A percentile compares a stretch with the other conserved stretches of the same genome.
Evolutionary conservation across 2,329 filamentous ascomycete genomes (phyloP).

Genomic region (Hirsutella minnesotensis): DNA sequence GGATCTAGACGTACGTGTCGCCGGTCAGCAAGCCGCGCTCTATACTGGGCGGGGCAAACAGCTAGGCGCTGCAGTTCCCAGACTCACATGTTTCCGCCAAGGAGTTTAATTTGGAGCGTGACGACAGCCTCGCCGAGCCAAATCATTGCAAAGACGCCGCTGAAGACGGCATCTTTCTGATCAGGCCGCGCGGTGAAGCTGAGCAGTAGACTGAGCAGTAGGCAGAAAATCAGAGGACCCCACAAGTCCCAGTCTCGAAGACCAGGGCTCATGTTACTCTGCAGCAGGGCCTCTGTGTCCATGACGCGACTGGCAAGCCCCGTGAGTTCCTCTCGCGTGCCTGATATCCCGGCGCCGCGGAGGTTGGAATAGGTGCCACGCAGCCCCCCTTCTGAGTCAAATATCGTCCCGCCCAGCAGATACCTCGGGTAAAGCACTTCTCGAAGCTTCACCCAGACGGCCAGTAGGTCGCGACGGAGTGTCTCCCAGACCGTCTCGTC

Average conservation of each 20-base stretch:
- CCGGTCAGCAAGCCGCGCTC: no score
- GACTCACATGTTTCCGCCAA: slow-evolving; percentile 92
- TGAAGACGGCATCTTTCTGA: slow-evolving; percentile 84
- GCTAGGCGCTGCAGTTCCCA: background rate
- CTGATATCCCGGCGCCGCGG: slow-evolving; percentile 43
- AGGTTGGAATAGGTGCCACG: slow-evolving; percentile 52
- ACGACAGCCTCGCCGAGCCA: slow-evolving; percentile 96
- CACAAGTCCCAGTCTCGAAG: slow-evolving; percentile 96
- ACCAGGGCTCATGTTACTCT: slow-evolving; percentile 74
- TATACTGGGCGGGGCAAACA: background rate
- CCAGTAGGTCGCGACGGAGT: slow-evolving; percentile 79
- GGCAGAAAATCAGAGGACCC: slow-evolving; percentile 90
- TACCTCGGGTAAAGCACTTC: slow-evolving; percentile 96
- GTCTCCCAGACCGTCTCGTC: slow-evolving; percentile 97
- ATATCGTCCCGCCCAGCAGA: slow-evolving; percentile 62
- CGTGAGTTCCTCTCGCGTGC: slow-evolving; percentile 50
- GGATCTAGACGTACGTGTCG: slow-evolving; percentile 47
- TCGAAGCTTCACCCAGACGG: slow-evolving; percentile 96
- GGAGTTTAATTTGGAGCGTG: slow-evolving; percentile 91
- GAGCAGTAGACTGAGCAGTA: slow-evolving; percentile 76
- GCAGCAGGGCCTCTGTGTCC: slow-evolving; percentile 50
- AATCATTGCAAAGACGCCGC: slow-evolving; percentile 89
- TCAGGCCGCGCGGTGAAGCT: slow-evolving; percentile 68
- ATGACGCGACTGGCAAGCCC: slow-evolving; percentile 50
- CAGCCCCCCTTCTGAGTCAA: slow-evolving; percentile 40